These are phyloP conservation scores for Euphorbia schlechtendalii DNA, from an alignment of 441 rosid genomes.

Conservation along the genomic window DNA sequence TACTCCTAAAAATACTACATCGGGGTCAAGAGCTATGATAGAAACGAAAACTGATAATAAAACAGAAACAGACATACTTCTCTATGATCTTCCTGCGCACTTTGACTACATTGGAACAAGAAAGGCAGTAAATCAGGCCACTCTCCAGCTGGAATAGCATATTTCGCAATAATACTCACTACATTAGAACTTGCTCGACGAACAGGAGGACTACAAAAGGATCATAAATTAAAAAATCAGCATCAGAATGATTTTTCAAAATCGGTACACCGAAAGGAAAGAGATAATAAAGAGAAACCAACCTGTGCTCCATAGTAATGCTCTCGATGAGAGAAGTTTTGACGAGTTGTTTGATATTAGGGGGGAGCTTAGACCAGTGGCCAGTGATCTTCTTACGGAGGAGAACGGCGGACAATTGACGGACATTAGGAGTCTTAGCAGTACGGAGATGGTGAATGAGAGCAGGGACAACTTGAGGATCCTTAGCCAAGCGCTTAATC, in stretches of 20 bases:
- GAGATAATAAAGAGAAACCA: conserved; percentile 28
- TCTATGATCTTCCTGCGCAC: conserved; percentile 93
- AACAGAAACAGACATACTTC: conserved; percentile 48
- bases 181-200: conserved; percentile 99
- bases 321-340: conserved; percentile 91
- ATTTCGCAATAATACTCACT: conserved; percentile 89
- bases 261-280: too few relatives aligned
- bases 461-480: conserved; percentile 97
- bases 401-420: conserved; percentile 98
- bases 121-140: conserved; percentile 94
- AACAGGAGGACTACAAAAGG: conserved; percentile 65
- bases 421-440: conserved; percentile 97
- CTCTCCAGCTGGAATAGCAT: conserved; percentile 94
- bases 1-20: conserved; percentile 4
- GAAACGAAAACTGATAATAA: not conserved
- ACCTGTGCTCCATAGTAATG: conserved; percentile 98
- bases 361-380: conserved; percentile 94
- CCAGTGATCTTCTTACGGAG: conserved; percentile 99
- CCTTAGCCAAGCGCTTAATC: conserved; percentile 90
- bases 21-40: not conserved
- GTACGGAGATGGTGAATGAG: conserved; percentile 97
- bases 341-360: conserved; percentile 72
- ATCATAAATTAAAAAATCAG: conserved; percentile 1
- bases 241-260: not conserved
- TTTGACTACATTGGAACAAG: conserved; percentile 92